phyloP scores from a whole-genome alignment of 345 rosid species.

The Eucalyptus erythrocorys region DNA sequence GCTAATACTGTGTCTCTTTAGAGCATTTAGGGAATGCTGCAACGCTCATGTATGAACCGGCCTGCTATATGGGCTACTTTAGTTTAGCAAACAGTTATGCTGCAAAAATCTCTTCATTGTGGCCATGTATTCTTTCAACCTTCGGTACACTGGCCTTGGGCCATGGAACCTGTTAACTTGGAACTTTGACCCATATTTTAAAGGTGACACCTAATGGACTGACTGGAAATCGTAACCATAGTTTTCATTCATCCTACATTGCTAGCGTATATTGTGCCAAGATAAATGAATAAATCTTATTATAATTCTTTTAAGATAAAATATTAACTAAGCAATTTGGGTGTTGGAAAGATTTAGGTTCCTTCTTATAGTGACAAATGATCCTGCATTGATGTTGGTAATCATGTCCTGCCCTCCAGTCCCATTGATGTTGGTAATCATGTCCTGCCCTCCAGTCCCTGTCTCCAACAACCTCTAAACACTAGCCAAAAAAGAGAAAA shows the following conservation, averaged over 20 bases:
- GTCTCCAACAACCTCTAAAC: background rate
- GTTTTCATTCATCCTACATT: background rate
- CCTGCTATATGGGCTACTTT: too few relatives aligned
- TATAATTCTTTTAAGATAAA: background rate
- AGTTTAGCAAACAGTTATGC: too few relatives aligned
- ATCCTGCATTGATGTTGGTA: background rate
- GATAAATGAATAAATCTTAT: background rate
- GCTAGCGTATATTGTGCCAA: background rate
- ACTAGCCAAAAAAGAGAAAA: background rate
- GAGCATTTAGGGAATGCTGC: too few relatives aligned
- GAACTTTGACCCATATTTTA: background rate
- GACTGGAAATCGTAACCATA: background rate
- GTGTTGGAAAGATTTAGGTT: background rate
- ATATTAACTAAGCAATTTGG: background rate
- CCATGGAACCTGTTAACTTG: background rate
- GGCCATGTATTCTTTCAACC: background rate
- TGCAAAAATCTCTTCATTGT: too few relatives aligned
- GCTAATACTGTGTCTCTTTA: too few relatives aligned
- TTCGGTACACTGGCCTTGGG: background rate
- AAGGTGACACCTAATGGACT: background rate
- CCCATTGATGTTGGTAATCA: background rate
- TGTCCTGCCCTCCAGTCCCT: background rate
- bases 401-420: background rate
- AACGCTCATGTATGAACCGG: too few relatives aligned
- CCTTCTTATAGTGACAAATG: background rate